Evolutionary conservation across 768 basidiomycete species (phyloP), one percentile per base, ranked within the genome.

Genomic region (Pulveroboletus sp.): DNA sequence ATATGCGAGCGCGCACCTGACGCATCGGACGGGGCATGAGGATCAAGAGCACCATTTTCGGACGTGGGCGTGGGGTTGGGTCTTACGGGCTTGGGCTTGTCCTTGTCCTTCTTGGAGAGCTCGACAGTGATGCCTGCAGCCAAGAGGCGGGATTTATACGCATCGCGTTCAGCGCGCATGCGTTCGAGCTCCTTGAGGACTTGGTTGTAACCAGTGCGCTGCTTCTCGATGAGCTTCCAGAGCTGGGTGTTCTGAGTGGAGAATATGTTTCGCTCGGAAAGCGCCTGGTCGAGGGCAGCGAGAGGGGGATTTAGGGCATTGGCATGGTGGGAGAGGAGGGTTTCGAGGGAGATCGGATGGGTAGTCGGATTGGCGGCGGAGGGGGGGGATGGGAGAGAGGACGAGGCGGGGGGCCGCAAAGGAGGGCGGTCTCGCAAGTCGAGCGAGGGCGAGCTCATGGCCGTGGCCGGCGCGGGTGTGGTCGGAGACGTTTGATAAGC

Each of bases 151-250:
- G 61, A 30, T 42, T 71, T 71, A 47, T 74, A 86, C 9, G 75
- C 64, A 61, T 93, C 92, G 16, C 93, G 79, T 64, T 95, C 93
- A 11, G 73, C 73, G 13, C 93, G 77, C 43, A 95, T 79, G 47
- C 93, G 81, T 57, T 94, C 92, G 37, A 91, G 76, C 59, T 95
- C 91, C 70, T 89, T 89, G 65, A 86, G 73, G 47, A 90, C 80
- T 49, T 86, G 82, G 51, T 79, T 81, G 63, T 89, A 89, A n/a
- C 83, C 88, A 19, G 80, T 68, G 47, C 90, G 80, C 67, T 93
- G 90, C 66, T 93, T 94, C 76, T 94, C 91, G 63, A 95, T 85
- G 54, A 94, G 78, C 68, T 93, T 94, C 93, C 93, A 95, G 19
- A 95, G 81, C 70, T 94, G 91, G 14, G 83, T 72, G 65, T 95